phyloP scores from a whole-genome alignment of 2,329 filamentous ascomycete genomes.

The Teratosphaeria gauchensis region DNA sequence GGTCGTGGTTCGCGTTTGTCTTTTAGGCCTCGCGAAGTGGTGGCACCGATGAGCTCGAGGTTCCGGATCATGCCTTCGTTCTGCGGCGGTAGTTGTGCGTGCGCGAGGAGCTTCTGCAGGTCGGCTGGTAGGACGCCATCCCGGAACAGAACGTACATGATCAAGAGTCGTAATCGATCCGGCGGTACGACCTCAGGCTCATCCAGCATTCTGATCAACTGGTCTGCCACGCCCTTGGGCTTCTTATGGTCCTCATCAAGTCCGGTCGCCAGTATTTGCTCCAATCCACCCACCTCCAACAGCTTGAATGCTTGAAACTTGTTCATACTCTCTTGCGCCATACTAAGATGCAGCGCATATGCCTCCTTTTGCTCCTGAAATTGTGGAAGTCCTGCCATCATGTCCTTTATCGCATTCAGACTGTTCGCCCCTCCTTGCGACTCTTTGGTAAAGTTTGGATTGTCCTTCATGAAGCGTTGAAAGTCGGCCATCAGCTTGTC shows the following conservation, averaged over 20 bases:
- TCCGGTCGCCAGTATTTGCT: slow-evolving; percentile 85
- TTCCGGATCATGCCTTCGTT: slow-evolving; percentile 67
- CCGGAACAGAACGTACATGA: slow-evolving; percentile 76
- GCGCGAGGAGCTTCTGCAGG: slow-evolving; percentile 71
- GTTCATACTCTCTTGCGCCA: slow-evolving; percentile 97
- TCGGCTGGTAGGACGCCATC: slow-evolving; percentile 79
- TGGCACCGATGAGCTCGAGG: slow-evolving; percentile 71
- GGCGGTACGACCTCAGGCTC: slow-evolving; percentile 61
- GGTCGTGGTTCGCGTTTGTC: slow-evolving; percentile 57
- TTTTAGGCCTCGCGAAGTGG: slow-evolving; percentile 63
- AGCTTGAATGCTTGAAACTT: slow-evolving; percentile 79
- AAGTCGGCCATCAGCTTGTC: slow-evolving; percentile 90
- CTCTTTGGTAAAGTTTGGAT: slow-evolving; percentile 78
- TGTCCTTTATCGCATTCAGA: slow-evolving; percentile 88
- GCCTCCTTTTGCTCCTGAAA: slow-evolving; percentile 94
- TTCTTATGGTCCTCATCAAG: slow-evolving; percentile 87
- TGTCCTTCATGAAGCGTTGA: slow-evolving; percentile 79
- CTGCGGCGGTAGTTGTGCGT: slow-evolving; percentile 65
- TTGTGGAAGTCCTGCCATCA: slow-evolving; percentile 88
- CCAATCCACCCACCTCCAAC: slow-evolving; percentile 73
- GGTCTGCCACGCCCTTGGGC: slow-evolving; percentile 78
- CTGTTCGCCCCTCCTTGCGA: slow-evolving; percentile 56
- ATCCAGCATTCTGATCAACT: slow-evolving; percentile 79
- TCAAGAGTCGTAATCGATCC: slow-evolving; percentile 75
- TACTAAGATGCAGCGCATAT: slow-evolving; percentile 87